Conservation (phyloP, 352 stramenopile species). For the Pythium pectinolyticum region DNA sequence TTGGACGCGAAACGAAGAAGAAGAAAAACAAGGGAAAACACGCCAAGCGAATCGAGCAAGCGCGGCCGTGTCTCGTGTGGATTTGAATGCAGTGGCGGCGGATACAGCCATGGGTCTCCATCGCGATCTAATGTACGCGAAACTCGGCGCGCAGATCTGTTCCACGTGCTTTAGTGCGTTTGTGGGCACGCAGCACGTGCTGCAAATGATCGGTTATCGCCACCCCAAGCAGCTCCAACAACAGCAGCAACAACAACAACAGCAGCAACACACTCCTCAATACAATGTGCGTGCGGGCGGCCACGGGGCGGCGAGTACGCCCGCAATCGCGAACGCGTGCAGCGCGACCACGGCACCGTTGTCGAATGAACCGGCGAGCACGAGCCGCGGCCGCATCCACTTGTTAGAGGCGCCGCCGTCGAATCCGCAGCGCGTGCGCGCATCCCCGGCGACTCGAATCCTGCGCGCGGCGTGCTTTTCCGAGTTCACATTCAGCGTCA, state of each 20-base stretch:
- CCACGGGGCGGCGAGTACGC: slow-evolving; percentile 7
- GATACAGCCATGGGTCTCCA: slow-evolving; percentile 12
- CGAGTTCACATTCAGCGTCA: slow-evolving; percentile 70
- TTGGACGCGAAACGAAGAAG: neutral
- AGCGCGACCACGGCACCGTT: slow-evolving; percentile 12
- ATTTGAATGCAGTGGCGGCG: too few relatives aligned
- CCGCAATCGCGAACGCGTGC: slow-evolving; percentile 7
- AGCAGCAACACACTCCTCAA: neutral
- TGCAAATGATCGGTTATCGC: slow-evolving; percentile 42
- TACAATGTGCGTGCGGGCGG: neutral
- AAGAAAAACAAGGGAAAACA: neutral
- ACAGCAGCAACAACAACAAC: neutral
- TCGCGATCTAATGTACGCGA: slow-evolving; percentile 48
- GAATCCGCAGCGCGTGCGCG: neutral
- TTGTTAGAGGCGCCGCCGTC: slow-evolving; percentile 17
- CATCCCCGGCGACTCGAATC: slow-evolving; percentile 63
- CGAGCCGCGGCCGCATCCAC: slow-evolving; percentile 23
- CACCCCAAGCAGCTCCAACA: slow-evolving; percentile 16
- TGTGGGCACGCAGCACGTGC: slow-evolving; percentile 58
- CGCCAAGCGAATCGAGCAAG: too few relatives aligned
- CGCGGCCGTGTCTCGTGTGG: too few relatives aligned
- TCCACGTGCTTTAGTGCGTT: slow-evolving; percentile 70
- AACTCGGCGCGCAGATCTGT: slow-evolving; percentile 65
- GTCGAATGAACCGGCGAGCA: slow-evolving; percentile 6
- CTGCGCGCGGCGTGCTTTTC: slow-evolving; percentile 70